Conservation (phyloP, 306 rosid genomes). For the Oxytropis ochrocephala region DNA sequence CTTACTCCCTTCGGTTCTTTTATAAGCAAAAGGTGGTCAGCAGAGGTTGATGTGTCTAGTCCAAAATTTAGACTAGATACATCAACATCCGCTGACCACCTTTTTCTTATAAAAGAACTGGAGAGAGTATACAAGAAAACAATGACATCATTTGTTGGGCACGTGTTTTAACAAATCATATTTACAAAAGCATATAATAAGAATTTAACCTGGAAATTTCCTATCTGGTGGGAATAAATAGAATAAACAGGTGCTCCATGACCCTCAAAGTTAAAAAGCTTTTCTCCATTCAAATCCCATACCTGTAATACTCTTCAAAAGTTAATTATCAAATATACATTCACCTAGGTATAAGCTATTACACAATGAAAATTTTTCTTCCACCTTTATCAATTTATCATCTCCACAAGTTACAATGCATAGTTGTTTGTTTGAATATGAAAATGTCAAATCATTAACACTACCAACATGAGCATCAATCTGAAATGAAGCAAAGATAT, state of each 20-base stretch:
- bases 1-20: too few relatives aligned
- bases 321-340: background rate
- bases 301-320: constrained; percentile 39
- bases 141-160: too few relatives aligned
- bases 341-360: background rate
- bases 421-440: constrained; percentile 40
- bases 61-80: too few relatives aligned
- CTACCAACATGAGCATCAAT: constrained; percentile 65
- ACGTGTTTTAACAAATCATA: too few relatives aligned
- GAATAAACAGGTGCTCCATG: constrained; percentile 74
- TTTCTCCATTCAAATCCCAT: constrained; percentile 64
- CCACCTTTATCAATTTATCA: constrained; percentile 71
- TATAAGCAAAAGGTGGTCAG: too few relatives aligned
- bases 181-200: too few relatives aligned
- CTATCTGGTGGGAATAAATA: constrained; percentile 69
- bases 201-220: constrained; percentile 47
- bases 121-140: too few relatives aligned
- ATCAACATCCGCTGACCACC: too few relatives aligned
- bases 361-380: background rate
- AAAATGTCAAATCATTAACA: constrained; percentile 77
- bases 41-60: too few relatives aligned
- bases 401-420: constrained; percentile 72
- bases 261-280: constrained; percentile 57
- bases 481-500: constrained; percentile 27
- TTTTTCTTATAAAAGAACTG: too few relatives aligned